Conservation (phyloP, 2,329 filamentous ascomycete species). For the Chalaropsis ovoidea region DNA sequence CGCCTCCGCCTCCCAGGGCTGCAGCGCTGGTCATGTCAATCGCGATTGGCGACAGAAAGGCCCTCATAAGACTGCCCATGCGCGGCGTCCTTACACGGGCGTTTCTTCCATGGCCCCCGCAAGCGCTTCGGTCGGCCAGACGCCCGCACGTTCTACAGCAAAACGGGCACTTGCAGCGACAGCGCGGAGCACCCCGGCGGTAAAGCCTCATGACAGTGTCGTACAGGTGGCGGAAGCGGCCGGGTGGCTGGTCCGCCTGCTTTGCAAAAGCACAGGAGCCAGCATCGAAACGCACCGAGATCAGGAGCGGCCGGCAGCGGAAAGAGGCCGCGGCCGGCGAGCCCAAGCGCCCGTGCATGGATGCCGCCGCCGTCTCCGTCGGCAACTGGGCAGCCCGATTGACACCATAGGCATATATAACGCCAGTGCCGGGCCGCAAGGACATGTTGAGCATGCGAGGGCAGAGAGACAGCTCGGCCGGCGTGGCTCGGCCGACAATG, state of each 20-base stretch:
- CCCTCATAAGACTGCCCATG: conserved; percentile 11
- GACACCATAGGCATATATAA: conserved; percentile 14
- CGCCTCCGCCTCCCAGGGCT: not conserved
- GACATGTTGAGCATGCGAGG: conserved; percentile 17
- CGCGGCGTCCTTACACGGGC: conserved; percentile 13
- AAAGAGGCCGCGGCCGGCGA: not conserved
- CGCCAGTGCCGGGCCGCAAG: not conserved
- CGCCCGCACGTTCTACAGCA: conserved; percentile 16
- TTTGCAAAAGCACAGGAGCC: conserved; percentile 14
- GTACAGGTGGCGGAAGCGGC: conserved; percentile 10
- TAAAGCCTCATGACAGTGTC: conserved; percentile 5
- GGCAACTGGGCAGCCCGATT: not conserved
- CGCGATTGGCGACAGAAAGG: conserved; percentile 10
- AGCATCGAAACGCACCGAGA: conserved; percentile 8
- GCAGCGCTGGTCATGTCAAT: not conserved
- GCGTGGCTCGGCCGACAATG: conserved; percentile 1
- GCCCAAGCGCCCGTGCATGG: not conserved
- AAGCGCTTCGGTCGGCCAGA: conserved; percentile 5
- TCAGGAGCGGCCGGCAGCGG: not conserved
- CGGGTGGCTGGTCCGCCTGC: not conserved
- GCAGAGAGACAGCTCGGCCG: conserved; percentile 9
- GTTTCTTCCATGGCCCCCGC: not conserved
- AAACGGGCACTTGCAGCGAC: conserved; percentile 14
- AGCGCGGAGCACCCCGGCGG: conserved; percentile 1
- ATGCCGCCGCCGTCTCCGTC: not conserved